Percentiles rank a stretch among this genome's conserved stretches.
phyloP scores from a whole-genome alignment of 208 protist genomes.

The Trypanosoma avium region DNA sequence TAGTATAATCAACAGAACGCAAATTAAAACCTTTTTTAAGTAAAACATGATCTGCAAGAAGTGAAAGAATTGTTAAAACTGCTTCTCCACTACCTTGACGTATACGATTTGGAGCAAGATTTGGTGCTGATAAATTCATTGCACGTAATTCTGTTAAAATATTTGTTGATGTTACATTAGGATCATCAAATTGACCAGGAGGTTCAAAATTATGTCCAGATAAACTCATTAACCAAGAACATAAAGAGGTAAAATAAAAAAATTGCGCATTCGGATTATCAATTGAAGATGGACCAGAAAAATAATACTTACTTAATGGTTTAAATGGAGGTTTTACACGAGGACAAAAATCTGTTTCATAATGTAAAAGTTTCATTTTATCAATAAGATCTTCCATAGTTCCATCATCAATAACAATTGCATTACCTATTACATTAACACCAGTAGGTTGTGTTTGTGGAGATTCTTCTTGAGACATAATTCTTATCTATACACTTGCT shows the following conservation, averaged over 20 bases:
- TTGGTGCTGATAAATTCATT: constrained; percentile 72
- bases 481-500: not conserved
- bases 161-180: constrained; percentile 81
- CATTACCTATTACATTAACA: constrained; percentile 14
- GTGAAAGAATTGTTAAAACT: constrained; percentile 65
- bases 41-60: constrained; percentile 77
- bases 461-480: constrained; percentile 26
- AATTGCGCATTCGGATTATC: constrained; percentile 91
- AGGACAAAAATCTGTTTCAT: constrained; percentile 79
- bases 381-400: constrained; percentile 86
- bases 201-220: constrained; percentile 68
- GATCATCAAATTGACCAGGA: constrained; percentile 90
- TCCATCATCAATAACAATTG: constrained; percentile 51
- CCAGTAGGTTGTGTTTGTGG: constrained; percentile 16
- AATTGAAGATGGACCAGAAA: constrained; percentile 68
- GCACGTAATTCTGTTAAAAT: constrained; percentile 74
- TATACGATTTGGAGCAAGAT: constrained; percentile 81
- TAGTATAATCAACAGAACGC: constrained; percentile 68
- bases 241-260: constrained; percentile 90
- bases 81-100: constrained; percentile 86
- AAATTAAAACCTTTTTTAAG: constrained; percentile 58
- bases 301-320: constrained; percentile 80
- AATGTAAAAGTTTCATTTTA: constrained; percentile 80
- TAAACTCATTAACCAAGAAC: constrained; percentile 84
- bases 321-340: constrained; percentile 79